phyloP scores from a whole-genome alignment of 2,329 filamentous ascomycete species.

The Neofusicoccum laricinum region DNA sequence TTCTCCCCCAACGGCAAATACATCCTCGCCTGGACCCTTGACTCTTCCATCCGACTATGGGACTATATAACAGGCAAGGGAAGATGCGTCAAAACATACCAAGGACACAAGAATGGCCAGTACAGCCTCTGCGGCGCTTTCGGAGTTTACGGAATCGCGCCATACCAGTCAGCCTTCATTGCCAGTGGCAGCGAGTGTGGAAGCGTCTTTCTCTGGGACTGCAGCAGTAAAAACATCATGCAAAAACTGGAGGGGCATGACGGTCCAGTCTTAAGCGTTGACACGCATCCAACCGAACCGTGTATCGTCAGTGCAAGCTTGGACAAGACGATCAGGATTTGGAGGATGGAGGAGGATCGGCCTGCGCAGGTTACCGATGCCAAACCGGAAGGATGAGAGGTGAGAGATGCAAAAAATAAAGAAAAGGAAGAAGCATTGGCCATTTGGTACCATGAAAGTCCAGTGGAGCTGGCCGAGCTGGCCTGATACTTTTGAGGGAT shows the following conservation, averaged over 20 bases:
- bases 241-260: slow-evolving; percentile 61
- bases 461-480: too few species aligned
- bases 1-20: slow-evolving; percentile 95
- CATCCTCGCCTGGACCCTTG: slow-evolving; percentile 86
- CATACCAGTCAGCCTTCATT: slow-evolving; percentile 57
- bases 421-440: too few species aligned
- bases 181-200: slow-evolving; percentile 87
- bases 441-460: too few species aligned
- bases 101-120: slow-evolving; percentile 80
- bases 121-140: slow-evolving; percentile 87
- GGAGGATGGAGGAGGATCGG: slow-evolving; percentile 45
- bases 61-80: slow-evolving; percentile 90
- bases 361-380: not conserved
- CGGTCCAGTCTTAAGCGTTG: slow-evolving; percentile 58
- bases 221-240: slow-evolving; percentile 76
- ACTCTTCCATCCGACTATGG: slow-evolving; percentile 88
- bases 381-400: not conserved
- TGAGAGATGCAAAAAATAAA: too few species aligned
- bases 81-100: slow-evolving; percentile 92
- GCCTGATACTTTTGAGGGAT: too few species aligned
- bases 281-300: slow-evolving; percentile 54
- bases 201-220: slow-evolving; percentile 83
- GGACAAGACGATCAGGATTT: slow-evolving; percentile 61
- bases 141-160: slow-evolving; percentile 58
- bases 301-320: slow-evolving; percentile 61